Percentiles rank a stretch among this genome's conserved stretches.
Evolutionary conservation across 1,139 yeast genomes (phyloP).

Genomic region (Kodamaea sp.): DNA sequence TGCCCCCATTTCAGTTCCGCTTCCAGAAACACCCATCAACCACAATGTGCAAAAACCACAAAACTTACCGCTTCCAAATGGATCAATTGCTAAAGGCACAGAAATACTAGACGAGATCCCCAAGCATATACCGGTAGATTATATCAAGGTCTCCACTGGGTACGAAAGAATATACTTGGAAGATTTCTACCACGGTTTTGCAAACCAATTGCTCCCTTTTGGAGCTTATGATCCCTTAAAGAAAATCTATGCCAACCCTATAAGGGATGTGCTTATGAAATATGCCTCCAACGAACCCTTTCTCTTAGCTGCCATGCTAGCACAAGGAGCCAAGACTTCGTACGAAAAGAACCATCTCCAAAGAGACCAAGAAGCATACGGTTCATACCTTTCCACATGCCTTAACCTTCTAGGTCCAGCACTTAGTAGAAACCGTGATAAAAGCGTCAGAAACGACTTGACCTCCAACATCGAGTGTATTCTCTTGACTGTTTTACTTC

Average conservation of each 20-base stretch:
- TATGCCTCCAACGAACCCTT: constrained; percentile 64
- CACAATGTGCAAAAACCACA: background rate
- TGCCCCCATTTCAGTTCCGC: background rate
- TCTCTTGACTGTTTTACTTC: constrained; percentile 61
- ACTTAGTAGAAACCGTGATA: constrained; percentile 26
- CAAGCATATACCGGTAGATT: constrained; percentile 34
- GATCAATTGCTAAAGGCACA: background rate
- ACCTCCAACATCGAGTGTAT: constrained; percentile 64
- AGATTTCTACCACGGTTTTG: constrained; percentile 60
- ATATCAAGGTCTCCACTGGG: constrained; percentile 36
- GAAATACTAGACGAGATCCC: constrained; percentile 19
- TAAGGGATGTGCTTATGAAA: constrained; percentile 60
- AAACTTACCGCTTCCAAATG: background rate
- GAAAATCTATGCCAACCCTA: constrained; percentile 51
- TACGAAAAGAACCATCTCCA: constrained; percentile 43
- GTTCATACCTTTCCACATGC: constrained; percentile 63
- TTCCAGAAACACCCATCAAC: background rate
- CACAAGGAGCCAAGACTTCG: constrained; percentile 68
- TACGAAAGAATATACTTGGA: constrained; percentile 53
- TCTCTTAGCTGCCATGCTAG: constrained; percentile 65
- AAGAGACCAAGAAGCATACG: constrained; percentile 65
- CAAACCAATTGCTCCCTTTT: constrained; percentile 64
- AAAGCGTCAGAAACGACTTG: constrained; percentile 32
- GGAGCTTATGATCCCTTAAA: constrained; percentile 44
- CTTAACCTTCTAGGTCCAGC: constrained; percentile 55